Percentiles rank a stretch among this genome's conserved stretches.
Evolutionary conservation across 495 filamentous ascomycete genomes (phyloP).

Genomic region (Penicillium alfredii): DNA sequence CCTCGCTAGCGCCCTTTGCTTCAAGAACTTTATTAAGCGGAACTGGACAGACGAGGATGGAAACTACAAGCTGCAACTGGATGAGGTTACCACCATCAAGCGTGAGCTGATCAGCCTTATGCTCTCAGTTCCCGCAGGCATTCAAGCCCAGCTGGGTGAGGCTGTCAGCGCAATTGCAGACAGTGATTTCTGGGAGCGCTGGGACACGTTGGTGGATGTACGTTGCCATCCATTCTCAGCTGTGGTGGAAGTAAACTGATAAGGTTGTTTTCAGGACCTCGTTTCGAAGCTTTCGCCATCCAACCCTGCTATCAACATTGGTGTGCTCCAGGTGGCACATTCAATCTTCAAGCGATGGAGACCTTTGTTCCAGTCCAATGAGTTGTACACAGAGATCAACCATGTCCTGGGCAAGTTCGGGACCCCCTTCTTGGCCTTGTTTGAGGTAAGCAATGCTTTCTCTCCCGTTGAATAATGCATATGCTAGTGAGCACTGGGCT

Average conservation of each 20-base stretch:
- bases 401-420: slow-evolving; percentile 85
- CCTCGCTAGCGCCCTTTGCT: slow-evolving; percentile 86
- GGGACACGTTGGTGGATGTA: slow-evolving; percentile 86
- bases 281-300: slow-evolving; percentile 75
- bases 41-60: slow-evolving; percentile 94
- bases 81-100: slow-evolving; percentile 87
- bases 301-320: slow-evolving; percentile 77
- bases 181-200: slow-evolving; percentile 92
- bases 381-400: slow-evolving; percentile 86
- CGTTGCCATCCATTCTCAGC: slow-evolving; percentile 12
- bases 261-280: slow-evolving; percentile 55
- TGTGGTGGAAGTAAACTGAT: background rate
- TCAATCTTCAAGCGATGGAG: slow-evolving; percentile 97
- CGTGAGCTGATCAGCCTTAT: slow-evolving; percentile 90
- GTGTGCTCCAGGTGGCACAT: slow-evolving; percentile 93
- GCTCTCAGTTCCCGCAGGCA: slow-evolving; percentile 78
- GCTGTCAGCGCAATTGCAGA: slow-evolving; percentile 95
- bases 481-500: no score
- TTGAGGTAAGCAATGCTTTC: slow-evolving; percentile 50
- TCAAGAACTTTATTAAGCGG: slow-evolving; percentile 95
- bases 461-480: background rate
- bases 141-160: slow-evolving; percentile 92
- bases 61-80: slow-evolving; percentile 71
- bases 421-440: slow-evolving; percentile 69
- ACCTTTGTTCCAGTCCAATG: slow-evolving; percentile 85